Conservation (phyloP, 78 protist species). For the Chrysochromulina tobinii region DNA sequence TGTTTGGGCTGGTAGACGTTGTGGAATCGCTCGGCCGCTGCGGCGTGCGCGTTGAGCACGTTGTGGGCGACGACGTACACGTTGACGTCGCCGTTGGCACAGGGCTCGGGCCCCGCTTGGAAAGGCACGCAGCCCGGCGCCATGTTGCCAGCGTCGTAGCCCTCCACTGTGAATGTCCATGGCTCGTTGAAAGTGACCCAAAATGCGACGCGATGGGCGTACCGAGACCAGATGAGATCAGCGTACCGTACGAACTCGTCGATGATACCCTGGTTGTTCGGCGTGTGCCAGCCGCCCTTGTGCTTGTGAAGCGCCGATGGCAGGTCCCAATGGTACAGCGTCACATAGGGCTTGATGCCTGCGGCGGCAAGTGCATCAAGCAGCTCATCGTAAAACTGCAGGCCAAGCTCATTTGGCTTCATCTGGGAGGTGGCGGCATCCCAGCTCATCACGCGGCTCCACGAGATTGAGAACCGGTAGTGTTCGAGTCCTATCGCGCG, state of each 20-base stretch:
- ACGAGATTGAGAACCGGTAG: conserved; percentile 65
- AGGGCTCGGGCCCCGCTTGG: not conserved
- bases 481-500: conserved; percentile 22
- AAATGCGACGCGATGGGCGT: conserved; percentile 58
- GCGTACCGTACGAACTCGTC: conserved; percentile 55
- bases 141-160: not conserved
- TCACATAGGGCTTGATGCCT: conserved; percentile 56
- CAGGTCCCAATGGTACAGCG: conserved; percentile 75
- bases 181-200: conserved; percentile 77
- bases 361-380: conserved; percentile 42
- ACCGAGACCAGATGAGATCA: conserved; percentile 16
- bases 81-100: not conserved
- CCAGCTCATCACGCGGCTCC: conserved; percentile 43
- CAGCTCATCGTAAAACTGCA: conserved; percentile 27
- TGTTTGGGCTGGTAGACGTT: not conserved
- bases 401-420: conserved; percentile 39
- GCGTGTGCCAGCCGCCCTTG: conserved; percentile 29
- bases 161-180: conserved; percentile 27
- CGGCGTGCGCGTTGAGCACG: conserved; percentile 50
- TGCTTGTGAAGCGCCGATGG: conserved; percentile 55
- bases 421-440: conserved; percentile 1
- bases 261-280: not conserved
- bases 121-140: conserved; percentile 3
- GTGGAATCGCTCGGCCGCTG: conserved; percentile 19
- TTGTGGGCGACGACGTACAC: conserved; percentile 29